Conservation (phyloP, 805 yeast genomes). For the Nakazawaea pomicola region DNA sequence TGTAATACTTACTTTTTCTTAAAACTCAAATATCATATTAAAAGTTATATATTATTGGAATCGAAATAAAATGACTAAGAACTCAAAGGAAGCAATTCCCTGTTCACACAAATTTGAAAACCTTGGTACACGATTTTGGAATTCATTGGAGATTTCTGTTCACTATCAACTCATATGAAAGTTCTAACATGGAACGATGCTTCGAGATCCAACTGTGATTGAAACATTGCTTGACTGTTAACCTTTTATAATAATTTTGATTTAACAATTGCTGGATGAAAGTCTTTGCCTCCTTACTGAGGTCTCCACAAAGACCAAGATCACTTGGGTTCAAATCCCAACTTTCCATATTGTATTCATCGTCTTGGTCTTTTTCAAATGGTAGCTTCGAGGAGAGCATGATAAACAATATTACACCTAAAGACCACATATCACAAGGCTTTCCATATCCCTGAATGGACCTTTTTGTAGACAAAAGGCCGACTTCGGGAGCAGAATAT, state of each 20-base stretch:
- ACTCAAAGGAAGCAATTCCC: no score
- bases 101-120: no score
- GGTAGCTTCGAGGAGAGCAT: constrained; percentile 63
- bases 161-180: constrained; percentile 1
- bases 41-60: no score
- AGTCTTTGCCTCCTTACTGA: constrained; percentile 37
- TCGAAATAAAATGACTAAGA: no score
- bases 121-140: no score
- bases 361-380: constrained; percentile 39
- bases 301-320: constrained; percentile 39
- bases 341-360: constrained; percentile 19
- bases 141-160: no score
- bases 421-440: constrained; percentile 67
- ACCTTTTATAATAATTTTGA: constrained; percentile 33
- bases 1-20: no score
- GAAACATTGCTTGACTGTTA: constrained; percentile 34
- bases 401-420: constrained; percentile 57
- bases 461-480: constrained; percentile 29
- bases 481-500: constrained; percentile 70
- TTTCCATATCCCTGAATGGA: constrained; percentile 41
- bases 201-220: constrained; percentile 42
- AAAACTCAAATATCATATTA: no score
- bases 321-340: constrained; percentile 31
- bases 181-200: constrained; percentile 20
- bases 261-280: constrained; percentile 37